Conservation (phyloP, 306 rosid species). For the Senna tora region DNA sequence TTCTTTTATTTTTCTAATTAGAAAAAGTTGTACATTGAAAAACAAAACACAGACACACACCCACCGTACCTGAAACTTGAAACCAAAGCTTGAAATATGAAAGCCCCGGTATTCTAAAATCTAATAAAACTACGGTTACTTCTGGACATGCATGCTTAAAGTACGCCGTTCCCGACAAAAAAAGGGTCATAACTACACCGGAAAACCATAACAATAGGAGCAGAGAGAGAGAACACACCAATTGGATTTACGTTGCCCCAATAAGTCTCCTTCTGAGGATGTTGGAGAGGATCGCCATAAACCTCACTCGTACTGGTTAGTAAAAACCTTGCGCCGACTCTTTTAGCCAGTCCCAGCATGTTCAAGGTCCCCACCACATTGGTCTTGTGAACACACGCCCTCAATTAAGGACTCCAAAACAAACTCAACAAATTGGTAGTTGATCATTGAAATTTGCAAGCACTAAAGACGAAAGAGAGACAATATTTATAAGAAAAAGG, state of each 20-base stretch:
- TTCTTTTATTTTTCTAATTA: neutral
- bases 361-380: conserved; percentile 97
- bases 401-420: conserved; percentile 47
- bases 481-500: too few relatives aligned
- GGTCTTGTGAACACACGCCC: conserved; percentile 63
- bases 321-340: conserved; percentile 90
- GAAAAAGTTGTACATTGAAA: too few relatives aligned
- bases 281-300: conserved; percentile 97
- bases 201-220: neutral
- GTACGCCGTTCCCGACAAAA: conserved; percentile 16
- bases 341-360: conserved; percentile 90
- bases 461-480: neutral
- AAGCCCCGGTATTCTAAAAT: neutral
- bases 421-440: neutral
- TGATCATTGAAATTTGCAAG: neutral
- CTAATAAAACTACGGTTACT: neutral
- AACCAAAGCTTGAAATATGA: neutral
- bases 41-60: neutral
- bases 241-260: conserved; percentile 99
- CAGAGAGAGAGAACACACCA: conserved; percentile 49
- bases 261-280: conserved; percentile 96
- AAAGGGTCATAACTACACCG: too few relatives aligned
- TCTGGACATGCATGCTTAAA: conserved; percentile 32
- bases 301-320: conserved; percentile 97
- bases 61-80: neutral